A percentile compares a stretch with the other conserved stretches of the same genome.
Conservation (phyloP, 2,329 filamentous ascomycete species). For the Colletotrichum viniferum region DNA sequence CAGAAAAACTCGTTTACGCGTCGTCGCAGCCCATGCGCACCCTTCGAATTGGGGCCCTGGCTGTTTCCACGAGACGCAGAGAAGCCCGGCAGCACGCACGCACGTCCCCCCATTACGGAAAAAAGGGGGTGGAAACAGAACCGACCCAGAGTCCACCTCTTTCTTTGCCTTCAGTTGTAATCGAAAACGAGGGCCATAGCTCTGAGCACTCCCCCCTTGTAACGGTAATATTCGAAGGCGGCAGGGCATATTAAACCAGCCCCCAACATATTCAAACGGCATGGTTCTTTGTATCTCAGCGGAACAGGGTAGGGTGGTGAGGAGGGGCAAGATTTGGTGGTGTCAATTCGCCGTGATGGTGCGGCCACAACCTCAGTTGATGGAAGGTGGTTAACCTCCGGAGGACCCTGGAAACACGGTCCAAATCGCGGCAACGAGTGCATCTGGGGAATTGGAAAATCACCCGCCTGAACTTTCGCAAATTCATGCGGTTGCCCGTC, state of each 20-base stretch:
- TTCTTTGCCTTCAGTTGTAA: background rate
- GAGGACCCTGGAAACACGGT: background rate
- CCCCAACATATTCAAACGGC: slow-evolving; percentile 4
- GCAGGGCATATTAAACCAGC: background rate
- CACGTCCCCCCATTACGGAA: background rate
- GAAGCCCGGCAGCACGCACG: background rate
- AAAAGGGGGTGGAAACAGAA: background rate
- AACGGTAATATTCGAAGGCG: slow-evolving; percentile 3
- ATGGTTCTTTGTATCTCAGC: background rate
- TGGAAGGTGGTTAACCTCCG: background rate
- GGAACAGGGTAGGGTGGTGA: background rate
- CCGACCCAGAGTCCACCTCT: background rate
- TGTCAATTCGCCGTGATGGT: background rate
- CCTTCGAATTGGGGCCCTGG: background rate
- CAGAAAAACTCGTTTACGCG: slow-evolving; percentile 4
- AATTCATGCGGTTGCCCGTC: background rate
- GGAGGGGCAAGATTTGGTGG: background rate
- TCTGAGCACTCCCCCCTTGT: background rate
- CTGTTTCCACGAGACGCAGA: background rate
- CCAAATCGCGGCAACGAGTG: background rate
- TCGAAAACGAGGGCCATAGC: slow-evolving; percentile 4
- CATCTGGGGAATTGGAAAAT: background rate
- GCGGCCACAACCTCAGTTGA: background rate
- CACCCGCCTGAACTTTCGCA: slow-evolving; percentile 2
- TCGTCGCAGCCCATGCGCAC: background rate